Conservation (phyloP, 441 rosid genomes). For the Pelargonium australe region DNA sequence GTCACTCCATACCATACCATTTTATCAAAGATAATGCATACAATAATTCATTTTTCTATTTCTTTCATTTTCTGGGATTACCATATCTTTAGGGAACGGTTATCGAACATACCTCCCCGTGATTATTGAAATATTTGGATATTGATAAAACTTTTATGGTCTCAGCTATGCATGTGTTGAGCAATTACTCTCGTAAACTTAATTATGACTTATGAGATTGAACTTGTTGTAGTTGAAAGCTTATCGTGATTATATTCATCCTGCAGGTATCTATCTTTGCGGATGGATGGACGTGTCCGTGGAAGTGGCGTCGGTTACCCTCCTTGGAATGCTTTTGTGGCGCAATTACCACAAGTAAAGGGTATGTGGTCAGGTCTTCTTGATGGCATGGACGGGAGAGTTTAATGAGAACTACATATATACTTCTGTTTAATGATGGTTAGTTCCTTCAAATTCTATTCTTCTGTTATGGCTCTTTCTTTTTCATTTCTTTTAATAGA, state of each 20-base stretch:
- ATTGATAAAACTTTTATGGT: too few species aligned
- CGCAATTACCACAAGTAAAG: constrained; percentile 77
- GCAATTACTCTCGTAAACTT: background rate
- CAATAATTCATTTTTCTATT: too few species aligned
- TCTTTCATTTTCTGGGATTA: too few species aligned
- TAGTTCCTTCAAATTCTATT: constrained; percentile 5
- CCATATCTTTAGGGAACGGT: too few species aligned
- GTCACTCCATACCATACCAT: too few species aligned
- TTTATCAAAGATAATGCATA: too few species aligned
- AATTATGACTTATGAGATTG: too few species aligned
- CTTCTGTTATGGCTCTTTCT: background rate
- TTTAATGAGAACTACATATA: constrained; percentile 23
- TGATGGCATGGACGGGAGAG: constrained; percentile 92
- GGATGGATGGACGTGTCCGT: constrained; percentile 87
- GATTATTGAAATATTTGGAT: too few species aligned
- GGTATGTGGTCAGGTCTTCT: constrained; percentile 91
- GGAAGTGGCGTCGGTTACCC: constrained; percentile 93
- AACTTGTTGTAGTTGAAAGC: too few species aligned
- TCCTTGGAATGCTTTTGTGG: constrained; percentile 94
- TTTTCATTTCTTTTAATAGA: background rate
- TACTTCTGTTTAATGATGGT: constrained; percentile 14
- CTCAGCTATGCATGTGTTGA: too few species aligned
- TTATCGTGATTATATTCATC: constrained; percentile 9
- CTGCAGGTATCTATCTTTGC: constrained; percentile 66
- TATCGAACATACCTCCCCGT: too few species aligned